A percentile compares a stretch with the other conserved stretches of the same genome.
Conservation (phyloP, 768 basidiomycete species). For the Mycena leptocephala region DNA sequence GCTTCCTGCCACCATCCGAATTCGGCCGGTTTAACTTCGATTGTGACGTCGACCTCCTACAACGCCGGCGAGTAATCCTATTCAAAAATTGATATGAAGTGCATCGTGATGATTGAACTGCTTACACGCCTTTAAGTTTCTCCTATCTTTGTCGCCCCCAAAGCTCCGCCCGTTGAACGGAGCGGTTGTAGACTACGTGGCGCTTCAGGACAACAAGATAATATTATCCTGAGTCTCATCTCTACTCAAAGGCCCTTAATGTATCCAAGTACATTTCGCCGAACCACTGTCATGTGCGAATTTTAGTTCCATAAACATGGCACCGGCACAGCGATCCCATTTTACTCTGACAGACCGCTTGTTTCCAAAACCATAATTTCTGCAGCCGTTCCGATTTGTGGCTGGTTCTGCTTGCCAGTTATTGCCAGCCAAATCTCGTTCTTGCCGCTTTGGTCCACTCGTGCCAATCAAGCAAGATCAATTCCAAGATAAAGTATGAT, state of each 20-base stretch:
- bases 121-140: neutral
- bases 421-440: neutral
- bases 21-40: slow-evolving; percentile 9
- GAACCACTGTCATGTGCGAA: neutral
- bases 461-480: neutral
- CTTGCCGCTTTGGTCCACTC: neutral
- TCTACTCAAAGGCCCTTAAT: no score
- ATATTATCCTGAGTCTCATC: neutral
- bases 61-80: neutral
- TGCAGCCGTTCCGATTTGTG: neutral
- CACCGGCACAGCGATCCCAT: neutral
- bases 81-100: slow-evolving; percentile 11
- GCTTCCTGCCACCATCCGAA: slow-evolving; percentile 11
- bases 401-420: neutral
- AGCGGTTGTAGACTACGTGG: neutral
- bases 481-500: neutral
- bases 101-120: neutral
- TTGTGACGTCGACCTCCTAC: slow-evolving; percentile 16
- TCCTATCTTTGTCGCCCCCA: neutral
- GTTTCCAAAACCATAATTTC: neutral
- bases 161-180: slow-evolving; percentile 16
- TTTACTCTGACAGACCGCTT: neutral
- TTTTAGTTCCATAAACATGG: neutral
- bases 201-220: neutral
- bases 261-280: neutral